A percentile compares a stretch with the other conserved stretches of the same genome.
These are phyloP conservation scores for Sclerotinia subarctica DNA, from an alignment of 2,329 filamentous ascomycete species.

Conservation along the genomic window DNA sequence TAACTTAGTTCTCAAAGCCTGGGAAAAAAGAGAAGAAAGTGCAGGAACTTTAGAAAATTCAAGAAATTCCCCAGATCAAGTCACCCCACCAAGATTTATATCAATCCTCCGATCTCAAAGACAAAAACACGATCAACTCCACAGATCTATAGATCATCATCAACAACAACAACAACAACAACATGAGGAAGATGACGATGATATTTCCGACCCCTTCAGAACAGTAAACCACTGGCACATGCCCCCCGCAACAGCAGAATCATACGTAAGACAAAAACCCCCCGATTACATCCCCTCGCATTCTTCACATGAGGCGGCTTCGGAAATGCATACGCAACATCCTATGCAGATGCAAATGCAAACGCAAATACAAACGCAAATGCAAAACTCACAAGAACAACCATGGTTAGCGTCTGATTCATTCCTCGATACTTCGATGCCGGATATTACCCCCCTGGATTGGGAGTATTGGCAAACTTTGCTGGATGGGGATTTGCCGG, in stretches of 20 bases:
- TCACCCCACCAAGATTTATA: constrained; percentile 18
- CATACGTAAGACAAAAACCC: constrained; percentile 18
- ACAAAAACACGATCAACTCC: constrained; percentile 12
- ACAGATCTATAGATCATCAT: not conserved
- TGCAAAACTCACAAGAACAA: not conserved
- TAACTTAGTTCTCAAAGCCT: constrained; percentile 37
- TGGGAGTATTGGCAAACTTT: constrained; percentile 38
- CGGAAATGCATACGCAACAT: too few species aligned
- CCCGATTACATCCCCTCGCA: not conserved
- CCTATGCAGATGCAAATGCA: not conserved
- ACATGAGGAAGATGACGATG: too few species aligned
- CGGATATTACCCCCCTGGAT: constrained; percentile 32
- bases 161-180: too few species aligned
- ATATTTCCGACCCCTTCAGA: not conserved
- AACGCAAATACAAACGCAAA: not conserved
- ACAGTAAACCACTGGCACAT: constrained; percentile 3
- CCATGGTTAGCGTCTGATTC: constrained; percentile 19
- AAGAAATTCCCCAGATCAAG: constrained; percentile 4
- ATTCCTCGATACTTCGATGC: constrained; percentile 26
- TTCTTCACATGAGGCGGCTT: too few species aligned
- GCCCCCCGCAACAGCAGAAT: constrained; percentile 1
- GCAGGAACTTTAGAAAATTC: not conserved
- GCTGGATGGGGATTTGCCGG: constrained; percentile 34
- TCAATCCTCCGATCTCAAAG: constrained; percentile 29
- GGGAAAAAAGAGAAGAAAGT: constrained; percentile 34